These are phyloP conservation scores for Colletotrichum abscissum DNA, from an alignment of 2,329 filamentous ascomycete genomes.

Conservation along the genomic window DNA sequence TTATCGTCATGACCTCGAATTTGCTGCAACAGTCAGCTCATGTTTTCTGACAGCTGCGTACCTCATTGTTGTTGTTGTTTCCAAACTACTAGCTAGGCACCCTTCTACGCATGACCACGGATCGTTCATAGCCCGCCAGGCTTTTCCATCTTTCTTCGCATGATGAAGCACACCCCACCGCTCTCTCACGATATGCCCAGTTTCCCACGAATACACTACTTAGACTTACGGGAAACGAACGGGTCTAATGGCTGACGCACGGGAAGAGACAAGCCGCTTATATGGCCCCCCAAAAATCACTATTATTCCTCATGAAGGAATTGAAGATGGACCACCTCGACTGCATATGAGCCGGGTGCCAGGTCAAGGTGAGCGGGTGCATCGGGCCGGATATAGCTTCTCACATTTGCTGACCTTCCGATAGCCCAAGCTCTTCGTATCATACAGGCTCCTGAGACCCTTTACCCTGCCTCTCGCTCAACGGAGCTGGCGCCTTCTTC, in stretches of 20 bases:
- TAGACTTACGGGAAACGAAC: conserved; percentile 30
- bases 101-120: conserved; percentile 5
- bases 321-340: conserved; percentile 30
- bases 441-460: conserved; percentile 14
- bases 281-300: conserved; percentile 36
- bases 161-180: conserved; percentile 31
- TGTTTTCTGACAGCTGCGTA: conserved; percentile 12
- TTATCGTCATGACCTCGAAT: conserved; percentile 19
- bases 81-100: neutral
- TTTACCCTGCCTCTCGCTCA: conserved; percentile 19
- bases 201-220: conserved; percentile 16
- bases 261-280: conserved; percentile 34
- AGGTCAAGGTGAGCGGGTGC: conserved; percentile 23
- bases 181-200: conserved; percentile 33
- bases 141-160: conserved; percentile 7
- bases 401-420: neutral
- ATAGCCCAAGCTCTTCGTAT: conserved; percentile 21
- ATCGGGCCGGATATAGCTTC: neutral
- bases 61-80: neutral
- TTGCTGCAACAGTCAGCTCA: conserved; percentile 21
- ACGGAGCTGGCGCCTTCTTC: conserved; percentile 11
- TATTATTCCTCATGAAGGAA: conserved; percentile 29
- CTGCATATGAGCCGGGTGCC: conserved; percentile 32
- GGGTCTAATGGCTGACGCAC: conserved; percentile 34
- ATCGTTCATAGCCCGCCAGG: neutral